Evolutionary conservation across 2,329 filamentous ascomycete species (phyloP), one percentile per base, ranked within the genome.

Genomic region (Orbilia javanica): DNA sequence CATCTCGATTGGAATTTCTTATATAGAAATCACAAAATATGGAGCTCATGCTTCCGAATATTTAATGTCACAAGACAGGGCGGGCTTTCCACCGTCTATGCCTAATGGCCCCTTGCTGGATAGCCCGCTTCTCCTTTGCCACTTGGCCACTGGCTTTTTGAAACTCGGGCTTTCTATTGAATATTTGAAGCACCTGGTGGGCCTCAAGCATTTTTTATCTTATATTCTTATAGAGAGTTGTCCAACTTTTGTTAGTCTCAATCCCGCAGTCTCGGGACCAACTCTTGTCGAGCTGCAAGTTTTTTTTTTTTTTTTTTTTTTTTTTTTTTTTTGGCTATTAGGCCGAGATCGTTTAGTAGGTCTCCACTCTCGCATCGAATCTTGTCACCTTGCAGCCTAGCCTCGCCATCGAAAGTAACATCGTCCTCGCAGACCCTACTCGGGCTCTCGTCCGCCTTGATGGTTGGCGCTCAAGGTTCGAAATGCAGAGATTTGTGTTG

Each of bases 91-190:
- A 39, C 36, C 55, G 34, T 42, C 53, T 60, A 42, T n/a, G 53
- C 53, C 53, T 36, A 42, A 60, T 55, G 27, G 18, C 34, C 55
- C 34, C 55, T 60, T 57, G 52, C 29, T 42, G 13, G 55, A 42
- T 13, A 36, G 1, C n/a, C 25, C 27, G 6, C n/a, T 8, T 36
- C 52, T 36, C 29, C n/a, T 57, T 36, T 44, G 27, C 15, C 29
- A 3, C 10, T 10, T 4, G 27, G 27, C 15, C 29, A 3, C 10
- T 10, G 7, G 27, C 22, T 13, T 36, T 29, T 29, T 52, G 44
- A 48, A 11, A 13, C 6, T 11, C 25, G 27, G 50, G 18, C 15
- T 27, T 29, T 52, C 31, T 25, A 13, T 29, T n/a, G 25, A 27
- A 52, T 31, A 5, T 18, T 7, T n/a, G 8, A 52, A n/a, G 48